Evolutionary conservation across 164 flowering plant species (phyloP), one percentile per base, ranked within the genome.

Genomic region (Taxillus chinensis): DNA sequence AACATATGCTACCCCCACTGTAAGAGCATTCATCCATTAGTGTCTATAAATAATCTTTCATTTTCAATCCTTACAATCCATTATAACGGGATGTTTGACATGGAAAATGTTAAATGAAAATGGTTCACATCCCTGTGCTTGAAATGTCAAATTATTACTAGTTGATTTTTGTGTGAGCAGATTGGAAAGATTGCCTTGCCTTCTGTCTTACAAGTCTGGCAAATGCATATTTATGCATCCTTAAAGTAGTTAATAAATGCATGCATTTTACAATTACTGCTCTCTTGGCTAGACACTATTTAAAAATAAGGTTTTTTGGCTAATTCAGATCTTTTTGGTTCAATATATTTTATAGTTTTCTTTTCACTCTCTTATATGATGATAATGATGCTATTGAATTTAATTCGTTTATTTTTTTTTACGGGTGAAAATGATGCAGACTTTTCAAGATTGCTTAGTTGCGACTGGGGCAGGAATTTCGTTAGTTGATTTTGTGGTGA

Each of bases 401-500:
- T 27, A 27, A 27, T 27, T 27, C 27, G 27, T 27, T 27, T 0
- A 27, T 27, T 27, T 27, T n/a, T n/a, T 27, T 27, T 27, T 27
- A 27, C 2, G 27, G 27, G 27, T 27, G 27, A 27, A 27, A 11
- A 56, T 73, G 56, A 51, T 79, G 83, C 82, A 90, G 98, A 92
- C 96, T 48, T 92, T 82, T 74, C 82, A 86, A 75, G 98, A 92
- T 66, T 92, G 96, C 8, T 75, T 87, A 50, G 45, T 79, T 69
- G 96, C 98, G 66, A 96, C 96, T 72, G 98, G 98, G 66, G 93
- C 93, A 57, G 98, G 98, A 71, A 71, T 90, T 56, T 70, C 86
- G 56, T 74, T 92, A 70, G 78, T 90, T 74, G 93, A 92, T 80
- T 78, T 86, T 73, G 96, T 92, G 95, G 98, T 92, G 81, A 83